Percentiles rank a stretch among this genome's conserved stretches.
These are phyloP conservation scores for Penicillium herquei DNA, from an alignment of 495 filamentous ascomycete species.

Conservation along the genomic window DNA sequence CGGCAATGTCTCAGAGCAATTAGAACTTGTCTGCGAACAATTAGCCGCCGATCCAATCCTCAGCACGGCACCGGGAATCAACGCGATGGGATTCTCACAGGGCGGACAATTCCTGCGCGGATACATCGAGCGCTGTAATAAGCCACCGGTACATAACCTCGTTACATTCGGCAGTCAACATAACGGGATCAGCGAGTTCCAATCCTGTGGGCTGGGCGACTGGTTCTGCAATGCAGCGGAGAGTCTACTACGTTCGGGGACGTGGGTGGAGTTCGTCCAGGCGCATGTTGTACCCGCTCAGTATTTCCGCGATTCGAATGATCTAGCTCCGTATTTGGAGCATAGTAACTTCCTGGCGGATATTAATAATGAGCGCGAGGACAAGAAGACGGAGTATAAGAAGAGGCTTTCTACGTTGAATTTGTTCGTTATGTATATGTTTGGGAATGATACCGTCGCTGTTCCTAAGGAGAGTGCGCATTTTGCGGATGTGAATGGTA, in stretches of 20 bases:
- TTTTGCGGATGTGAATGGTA: constrained; percentile 84
- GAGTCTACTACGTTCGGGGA: constrained; percentile 66
- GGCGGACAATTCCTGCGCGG: constrained; percentile 93
- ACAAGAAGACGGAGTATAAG: constrained; percentile 74
- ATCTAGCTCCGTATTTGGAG: constrained; percentile 73
- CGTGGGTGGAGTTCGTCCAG: constrained; percentile 78
- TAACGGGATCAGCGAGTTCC: constrained; percentile 86
- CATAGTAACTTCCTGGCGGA: constrained; percentile 95
- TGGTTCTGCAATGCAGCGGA: constrained; percentile 78
- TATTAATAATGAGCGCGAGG: constrained; percentile 85
- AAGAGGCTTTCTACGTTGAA: constrained; percentile 67
- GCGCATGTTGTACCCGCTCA: constrained; percentile 83
- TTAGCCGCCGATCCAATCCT: constrained; percentile 76
- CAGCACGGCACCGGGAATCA: constrained; percentile 74
- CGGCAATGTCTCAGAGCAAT: constrained; percentile 81
- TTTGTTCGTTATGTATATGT: constrained; percentile 86
- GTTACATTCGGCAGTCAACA: constrained; percentile 93
- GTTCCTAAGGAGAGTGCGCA: constrained; percentile 89
- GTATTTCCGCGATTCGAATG: constrained; percentile 79
- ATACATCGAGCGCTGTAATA: constrained; percentile 90
- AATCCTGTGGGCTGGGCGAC: constrained; percentile 62
- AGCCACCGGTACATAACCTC: constrained; percentile 73
- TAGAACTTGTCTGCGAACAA: constrained; percentile 76
- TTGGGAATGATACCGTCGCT: constrained; percentile 80
- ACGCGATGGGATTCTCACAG: constrained; percentile 92